These are phyloP conservation scores for Ophiocordyceps robertsii DNA, from an alignment of 2,329 filamentous ascomycete genomes.

Conservation along the genomic window DNA sequence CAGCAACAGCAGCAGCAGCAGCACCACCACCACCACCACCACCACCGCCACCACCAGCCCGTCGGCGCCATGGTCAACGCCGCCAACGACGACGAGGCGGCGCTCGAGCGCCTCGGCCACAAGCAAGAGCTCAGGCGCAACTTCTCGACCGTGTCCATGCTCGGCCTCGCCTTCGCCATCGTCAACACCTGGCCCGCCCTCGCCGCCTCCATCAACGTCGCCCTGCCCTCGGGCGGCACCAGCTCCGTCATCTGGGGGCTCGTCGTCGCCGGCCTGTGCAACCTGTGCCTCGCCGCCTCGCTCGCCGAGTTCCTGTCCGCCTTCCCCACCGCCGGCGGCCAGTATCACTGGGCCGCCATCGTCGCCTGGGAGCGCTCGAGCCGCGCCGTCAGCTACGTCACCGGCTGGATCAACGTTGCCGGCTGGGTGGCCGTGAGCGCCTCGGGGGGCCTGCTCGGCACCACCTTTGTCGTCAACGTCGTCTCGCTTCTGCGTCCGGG, in stretches of 20 bases:
- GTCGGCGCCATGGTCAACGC: neutral
- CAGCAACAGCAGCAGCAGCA: no score
- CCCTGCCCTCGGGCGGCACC: slow-evolving; percentile 56
- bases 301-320: slow-evolving; percentile 59
- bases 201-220: slow-evolving; percentile 30
- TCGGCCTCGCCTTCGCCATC: slow-evolving; percentile 34
- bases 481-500: slow-evolving; percentile 45
- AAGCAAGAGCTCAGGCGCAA: slow-evolving; percentile 36
- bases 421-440: slow-evolving; percentile 59
- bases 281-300: slow-evolving; percentile 54
- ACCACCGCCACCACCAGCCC: neutral
- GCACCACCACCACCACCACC: no score
- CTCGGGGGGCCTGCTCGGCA: slow-evolving; percentile 53
- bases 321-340: slow-evolving; percentile 44
- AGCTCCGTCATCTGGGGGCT: slow-evolving; percentile 63
- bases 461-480: slow-evolving; percentile 51
- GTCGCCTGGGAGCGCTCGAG: slow-evolving; percentile 47
- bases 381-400: slow-evolving; percentile 53
- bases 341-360: slow-evolving; percentile 61
- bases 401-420: slow-evolving; percentile 61
- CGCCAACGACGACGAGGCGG: slow-evolving; percentile 18
- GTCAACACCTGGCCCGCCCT: slow-evolving; percentile 37
- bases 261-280: slow-evolving; percentile 48
- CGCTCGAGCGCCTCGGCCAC: slow-evolving; percentile 30
- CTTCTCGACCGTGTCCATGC: slow-evolving; percentile 34